Base-by-base conservation (phyloP, 805 yeast species). In the Yueomyces sp. region DNA sequence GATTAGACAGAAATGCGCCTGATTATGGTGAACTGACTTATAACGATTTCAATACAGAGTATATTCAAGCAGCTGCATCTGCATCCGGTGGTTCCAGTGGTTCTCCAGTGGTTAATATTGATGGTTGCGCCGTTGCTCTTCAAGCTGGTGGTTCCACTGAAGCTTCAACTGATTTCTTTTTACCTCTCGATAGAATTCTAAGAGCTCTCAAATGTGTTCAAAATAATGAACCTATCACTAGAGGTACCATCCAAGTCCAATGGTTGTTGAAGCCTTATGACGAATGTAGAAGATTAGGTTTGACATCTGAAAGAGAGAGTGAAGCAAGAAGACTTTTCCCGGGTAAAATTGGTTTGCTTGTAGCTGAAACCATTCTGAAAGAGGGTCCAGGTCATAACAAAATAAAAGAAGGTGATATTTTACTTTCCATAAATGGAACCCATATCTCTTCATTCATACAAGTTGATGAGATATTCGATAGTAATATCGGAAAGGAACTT, bases 81-180 rank as follows among this genome's bases (percentile, higher is more conserved):
- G 95, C 96, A 0, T 81, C 94, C 19, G 96, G 96, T 31, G 96
- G 96, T 3, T 86, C 95, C 3, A 81, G 92, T 41, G 96, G 96
- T 6, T 85, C 95, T 3, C 96, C 96, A 0, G 96, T 88, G n/a
- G 94, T 88, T 2, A 81, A 86, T 60, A 77, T 81, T 39, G 81
- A 83, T 52, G 96, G 96, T 3, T 63, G 77, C 55, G 95, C 90
- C 0, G 85, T 88, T 26, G 96, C 96, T 0, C 66, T 88, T 42
- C 95, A 86, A 63, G 96, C 96, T 2, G 96, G 96, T 56, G 96
- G 96, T 3, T 76, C 84, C 5, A 75, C 87, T 1, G 92, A 84
- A 51, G 88, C 95, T 1, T 85, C 96, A 0, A 88, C 96, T 0
- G 96, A 88, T 65, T 88, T 85, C 65, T 88, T 88, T 57, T 64